Percentiles rank a stretch among this genome's conserved stretches.
Conservation (phyloP, 1,284 basidiomycete species). For the Sanguinoderma infundibulare region DNA sequence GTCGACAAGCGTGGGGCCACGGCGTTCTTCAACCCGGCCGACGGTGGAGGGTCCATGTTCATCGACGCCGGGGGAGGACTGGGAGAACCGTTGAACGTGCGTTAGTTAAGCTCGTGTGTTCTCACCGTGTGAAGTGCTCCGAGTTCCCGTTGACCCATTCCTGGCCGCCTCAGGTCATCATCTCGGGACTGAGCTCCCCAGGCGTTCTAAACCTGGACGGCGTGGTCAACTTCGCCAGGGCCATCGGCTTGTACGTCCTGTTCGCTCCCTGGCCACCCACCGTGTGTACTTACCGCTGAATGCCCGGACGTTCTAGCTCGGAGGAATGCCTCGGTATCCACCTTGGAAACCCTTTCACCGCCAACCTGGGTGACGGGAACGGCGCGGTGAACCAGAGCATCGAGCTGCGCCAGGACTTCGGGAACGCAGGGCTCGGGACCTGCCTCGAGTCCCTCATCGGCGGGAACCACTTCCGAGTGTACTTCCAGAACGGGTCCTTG, state of each 20-base stretch:
- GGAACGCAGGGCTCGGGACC: conserved; percentile 56
- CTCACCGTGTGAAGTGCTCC: no score
- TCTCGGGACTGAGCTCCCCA: conserved; percentile 68
- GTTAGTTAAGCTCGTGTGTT: conserved; percentile 18
- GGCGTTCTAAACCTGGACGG: conserved; percentile 70
- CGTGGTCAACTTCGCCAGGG: conserved; percentile 59
- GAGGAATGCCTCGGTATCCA: conserved; percentile 76
- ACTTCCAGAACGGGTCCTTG: conserved; percentile 70
- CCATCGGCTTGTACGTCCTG: conserved; percentile 58
- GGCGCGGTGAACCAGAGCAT: conserved; percentile 62
- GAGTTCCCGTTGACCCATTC: conserved; percentile 36
- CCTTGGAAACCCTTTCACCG: conserved; percentile 62
- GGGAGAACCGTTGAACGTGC: conserved; percentile 75
- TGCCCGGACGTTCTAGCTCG: conserved; percentile 50
- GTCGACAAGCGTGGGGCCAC: conserved; percentile 7
- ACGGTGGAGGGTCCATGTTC: conserved; percentile 58
- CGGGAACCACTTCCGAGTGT: conserved; percentile 73
- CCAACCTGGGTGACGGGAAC: conserved; percentile 74
- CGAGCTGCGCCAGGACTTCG: conserved; percentile 72
- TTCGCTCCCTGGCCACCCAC: no score
- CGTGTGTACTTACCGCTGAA: neutral
- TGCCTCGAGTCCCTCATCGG: conserved; percentile 67
- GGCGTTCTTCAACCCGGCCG: conserved; percentile 49
- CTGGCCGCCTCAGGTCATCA: conserved; percentile 50
- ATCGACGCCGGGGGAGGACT: conserved; percentile 46